A percentile compares a stretch with the other conserved stretches of the same genome.
Evolutionary conservation across 176 grass and related monocot genomes (phyloP).

Genomic region (Areca catechu): DNA sequence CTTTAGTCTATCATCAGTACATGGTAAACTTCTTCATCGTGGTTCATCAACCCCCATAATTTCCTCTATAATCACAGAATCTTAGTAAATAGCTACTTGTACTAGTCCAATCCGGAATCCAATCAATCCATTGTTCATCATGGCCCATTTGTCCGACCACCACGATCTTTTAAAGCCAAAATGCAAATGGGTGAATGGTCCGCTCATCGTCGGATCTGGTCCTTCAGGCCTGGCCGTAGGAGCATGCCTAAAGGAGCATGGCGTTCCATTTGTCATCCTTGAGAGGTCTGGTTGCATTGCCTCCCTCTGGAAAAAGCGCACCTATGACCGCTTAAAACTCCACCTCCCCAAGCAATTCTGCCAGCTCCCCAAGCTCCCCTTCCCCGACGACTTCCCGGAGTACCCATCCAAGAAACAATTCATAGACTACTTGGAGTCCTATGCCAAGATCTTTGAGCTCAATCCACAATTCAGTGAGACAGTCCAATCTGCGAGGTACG

Average conservation of each 20-base stretch:
- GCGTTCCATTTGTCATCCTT: slow-evolving; percentile 32
- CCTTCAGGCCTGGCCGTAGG: slow-evolving; percentile 35
- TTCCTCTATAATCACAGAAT: too few species aligned
- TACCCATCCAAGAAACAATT: slow-evolving; percentile 38
- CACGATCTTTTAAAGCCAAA: slow-evolving; percentile 15
- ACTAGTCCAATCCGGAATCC: not conserved
- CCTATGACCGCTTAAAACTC: slow-evolving; percentile 38
- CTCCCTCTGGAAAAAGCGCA: slow-evolving; percentile 35
- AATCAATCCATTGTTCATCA: not conserved
- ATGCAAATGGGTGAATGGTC: slow-evolving; percentile 41
- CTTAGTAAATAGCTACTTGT: not conserved
- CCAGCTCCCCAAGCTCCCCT: slow-evolving; percentile 34
- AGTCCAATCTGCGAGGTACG: slow-evolving; percentile 1
- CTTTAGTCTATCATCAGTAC: too few species aligned
- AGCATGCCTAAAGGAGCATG: slow-evolving; percentile 25
- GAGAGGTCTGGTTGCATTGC: slow-evolving; percentile 35
- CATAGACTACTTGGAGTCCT: slow-evolving; percentile 22
- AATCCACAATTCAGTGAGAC: too few species aligned
- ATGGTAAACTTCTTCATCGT: too few species aligned
- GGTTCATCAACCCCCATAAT: too few species aligned
- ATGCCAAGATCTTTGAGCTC: too few species aligned
- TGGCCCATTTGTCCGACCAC: not conserved
- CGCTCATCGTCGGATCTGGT: slow-evolving; percentile 30
- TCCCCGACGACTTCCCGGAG: slow-evolving; percentile 29
- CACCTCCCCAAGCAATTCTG: slow-evolving; percentile 50